Conservation (phyloP, 441 rosid species). For the Erodium texanum region DNA sequence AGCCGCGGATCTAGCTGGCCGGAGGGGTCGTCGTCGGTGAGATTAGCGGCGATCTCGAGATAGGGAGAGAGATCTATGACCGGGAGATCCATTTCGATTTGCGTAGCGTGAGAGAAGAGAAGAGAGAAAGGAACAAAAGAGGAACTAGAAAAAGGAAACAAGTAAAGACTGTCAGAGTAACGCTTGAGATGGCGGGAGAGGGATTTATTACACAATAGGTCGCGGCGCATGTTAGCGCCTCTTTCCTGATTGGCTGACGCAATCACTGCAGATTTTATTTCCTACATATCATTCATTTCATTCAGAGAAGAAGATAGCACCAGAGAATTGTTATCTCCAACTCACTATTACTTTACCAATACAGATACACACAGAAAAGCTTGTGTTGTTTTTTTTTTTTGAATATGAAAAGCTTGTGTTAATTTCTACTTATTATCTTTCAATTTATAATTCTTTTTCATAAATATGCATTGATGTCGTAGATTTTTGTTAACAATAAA, state of each 20-base stretch:
- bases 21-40: background rate
- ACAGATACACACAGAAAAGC: too few species aligned
- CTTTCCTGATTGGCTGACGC: background rate
- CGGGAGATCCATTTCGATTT: constrained; percentile 17
- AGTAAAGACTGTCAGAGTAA: background rate
- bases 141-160: background rate
- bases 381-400: too few species aligned
- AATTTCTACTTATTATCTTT: too few species aligned
- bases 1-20: constrained; percentile 2
- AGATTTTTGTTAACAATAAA: too few species aligned
- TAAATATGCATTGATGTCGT: too few species aligned
- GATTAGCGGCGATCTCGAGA: constrained; percentile 7
- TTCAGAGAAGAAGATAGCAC: too few species aligned
- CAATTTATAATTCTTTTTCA: too few species aligned
- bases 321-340: too few species aligned
- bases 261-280: too few species aligned
- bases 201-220: background rate
- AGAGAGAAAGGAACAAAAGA: constrained; percentile 3
- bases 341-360: too few species aligned
- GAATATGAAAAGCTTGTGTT: too few species aligned
- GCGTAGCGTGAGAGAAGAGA: background rate
- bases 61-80: constrained; percentile 22
- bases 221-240: background rate
- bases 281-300: too few species aligned
- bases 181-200: background rate